Base-by-base conservation (phyloP, 495 filamentous ascomycete species). In the Aspergillus coremiiformis region DNA sequence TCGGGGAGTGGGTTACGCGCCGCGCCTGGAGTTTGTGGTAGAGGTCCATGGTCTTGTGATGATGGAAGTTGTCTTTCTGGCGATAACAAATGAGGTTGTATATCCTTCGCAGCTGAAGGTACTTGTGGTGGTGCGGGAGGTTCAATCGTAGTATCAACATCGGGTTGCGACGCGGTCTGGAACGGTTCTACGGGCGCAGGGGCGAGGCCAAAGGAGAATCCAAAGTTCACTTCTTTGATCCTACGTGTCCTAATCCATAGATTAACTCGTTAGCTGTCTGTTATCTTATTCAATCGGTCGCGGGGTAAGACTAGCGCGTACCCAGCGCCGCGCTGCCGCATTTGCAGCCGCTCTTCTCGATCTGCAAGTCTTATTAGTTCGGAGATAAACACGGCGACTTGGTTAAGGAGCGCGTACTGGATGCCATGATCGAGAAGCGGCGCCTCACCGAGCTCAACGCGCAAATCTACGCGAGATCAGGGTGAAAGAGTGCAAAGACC, bases 271-370 rank as follows among this genome's bases (percentile, higher is more conserved):
- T 44, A 70, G 65, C 47, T 44, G 44, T 47, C 47, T 23, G 53
- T 49, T 50, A 59, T 49, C 22, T 3, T n/a, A 12, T 4, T 14
- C 32, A 27, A 53, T 48, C 30, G 11, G 23, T 62, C 60, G 66
- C 67, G 65, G 61, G 58, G 64, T 62, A 57, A 24, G 29, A 19
- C 21, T 22, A 53, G 58, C 60, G 63, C 74, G 61, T 75, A 81
- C 77, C 68, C 78, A 64, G 78, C 78, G 65, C 78, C 78, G 60
- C 78, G 77, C 67, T 79, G 77, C 57, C 78, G 78, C 74, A 80
- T 80, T 61, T 76, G 69, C 65, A 66, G 67, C 59, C 76, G 72
- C 66, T 80, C 77, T 61, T 78, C 67, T 65, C 78, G 72, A 64
- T 73, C 75, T 77, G 51, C 49, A 54, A 41, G 10, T 21, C n/a